Percentiles rank a stretch among this genome's conserved stretches.
phyloP scores from a whole-genome alignment of 225 moss, liverwort and hornwort genomes.

The Bryoerythrophyllum caledonicum region DNA sequence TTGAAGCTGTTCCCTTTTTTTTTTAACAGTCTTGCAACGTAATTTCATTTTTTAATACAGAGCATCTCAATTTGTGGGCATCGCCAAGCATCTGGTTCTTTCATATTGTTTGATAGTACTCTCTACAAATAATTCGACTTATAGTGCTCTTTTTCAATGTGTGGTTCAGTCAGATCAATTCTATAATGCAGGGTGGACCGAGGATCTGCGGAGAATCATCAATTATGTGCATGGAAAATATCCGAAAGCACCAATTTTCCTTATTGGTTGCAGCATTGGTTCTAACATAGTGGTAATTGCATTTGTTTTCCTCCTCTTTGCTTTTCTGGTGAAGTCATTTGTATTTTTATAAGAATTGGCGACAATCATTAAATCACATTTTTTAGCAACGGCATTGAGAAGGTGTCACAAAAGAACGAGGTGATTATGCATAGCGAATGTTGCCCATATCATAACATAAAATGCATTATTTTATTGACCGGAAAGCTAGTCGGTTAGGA shows the following conservation, averaged over 20 bases:
- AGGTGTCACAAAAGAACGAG: neutral
- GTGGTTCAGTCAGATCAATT: constrained; percentile 82
- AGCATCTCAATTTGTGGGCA: constrained; percentile 8
- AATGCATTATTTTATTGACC: neutral
- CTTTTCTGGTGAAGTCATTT: neutral
- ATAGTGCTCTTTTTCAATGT: constrained; percentile 28
- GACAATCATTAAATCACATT: neutral
- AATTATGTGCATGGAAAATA: constrained; percentile 66
- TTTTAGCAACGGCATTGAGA: constrained; percentile 7
- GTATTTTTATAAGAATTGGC: constrained; percentile 7
- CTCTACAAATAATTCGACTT: constrained; percentile 14
- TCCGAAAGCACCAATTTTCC: constrained; percentile 75
- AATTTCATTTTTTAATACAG: constrained; percentile 1
- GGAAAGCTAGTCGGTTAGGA: neutral
- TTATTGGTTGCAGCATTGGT: constrained; percentile 78
- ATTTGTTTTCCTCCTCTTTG: constrained; percentile 8
- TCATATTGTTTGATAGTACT: constrained; percentile 4
- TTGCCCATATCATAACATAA: neutral
- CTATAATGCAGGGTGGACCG: constrained; percentile 96
- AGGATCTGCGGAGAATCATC: constrained; percentile 78
- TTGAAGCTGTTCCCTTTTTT: constrained; percentile 11
- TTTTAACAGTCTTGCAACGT: neutral
- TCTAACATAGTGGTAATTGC: constrained; percentile 83
- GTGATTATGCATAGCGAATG: constrained; percentile 2
- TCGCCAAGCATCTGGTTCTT: constrained; percentile 10